Percentiles rank a stretch among this genome's conserved stretches.
Evolutionary conservation across 2,329 filamentous ascomycete species (phyloP).

Genomic region (Botrytis sinoallii): DNA sequence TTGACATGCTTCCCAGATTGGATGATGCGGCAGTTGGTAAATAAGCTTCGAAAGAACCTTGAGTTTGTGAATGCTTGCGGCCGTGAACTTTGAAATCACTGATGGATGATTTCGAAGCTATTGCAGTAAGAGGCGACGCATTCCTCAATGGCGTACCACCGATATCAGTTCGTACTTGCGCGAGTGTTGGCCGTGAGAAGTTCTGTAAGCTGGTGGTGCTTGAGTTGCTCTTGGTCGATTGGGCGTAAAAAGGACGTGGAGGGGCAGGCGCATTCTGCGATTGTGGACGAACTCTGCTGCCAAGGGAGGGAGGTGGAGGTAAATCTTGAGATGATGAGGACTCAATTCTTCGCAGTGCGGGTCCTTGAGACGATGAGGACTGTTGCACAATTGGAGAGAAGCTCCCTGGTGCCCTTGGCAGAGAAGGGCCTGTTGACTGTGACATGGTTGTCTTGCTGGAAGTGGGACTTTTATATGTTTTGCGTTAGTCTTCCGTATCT

Average conservation of each 20-base stretch:
- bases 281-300: slow-evolving; percentile 42
- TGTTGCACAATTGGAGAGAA: slow-evolving; percentile 38
- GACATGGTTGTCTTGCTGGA: slow-evolving; percentile 26
- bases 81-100: slow-evolving; percentile 46
- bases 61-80: slow-evolving; percentile 67
- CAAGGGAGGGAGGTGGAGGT: slow-evolving; percentile 37
- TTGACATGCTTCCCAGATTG: slow-evolving; percentile 38
- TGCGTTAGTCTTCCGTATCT: slow-evolving; percentile 18
- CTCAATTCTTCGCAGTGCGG: slow-evolving; percentile 45
- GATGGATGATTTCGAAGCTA: slow-evolving; percentile 40
- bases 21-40: slow-evolving; percentile 55
- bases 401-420: slow-evolving; percentile 35
- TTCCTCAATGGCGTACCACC: slow-evolving; percentile 32
- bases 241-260: slow-evolving; percentile 50
- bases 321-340: slow-evolving; percentile 47
- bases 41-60: slow-evolving; percentile 73
- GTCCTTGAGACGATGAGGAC: slow-evolving; percentile 34
- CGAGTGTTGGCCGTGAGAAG: slow-evolving; percentile 53
- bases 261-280: slow-evolving; percentile 40
- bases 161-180: slow-evolving; percentile 23
- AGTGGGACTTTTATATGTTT: slow-evolving; percentile 20
- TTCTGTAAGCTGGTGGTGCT: slow-evolving; percentile 49
- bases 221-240: slow-evolving; percentile 45
- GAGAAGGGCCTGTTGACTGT: slow-evolving; percentile 28
- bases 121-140: slow-evolving; percentile 45